These are phyloP conservation scores for Zopfochytrium polystomum DNA, from an alignment of 371 early-diverging fungal genomes.

Conservation along the genomic window DNA sequence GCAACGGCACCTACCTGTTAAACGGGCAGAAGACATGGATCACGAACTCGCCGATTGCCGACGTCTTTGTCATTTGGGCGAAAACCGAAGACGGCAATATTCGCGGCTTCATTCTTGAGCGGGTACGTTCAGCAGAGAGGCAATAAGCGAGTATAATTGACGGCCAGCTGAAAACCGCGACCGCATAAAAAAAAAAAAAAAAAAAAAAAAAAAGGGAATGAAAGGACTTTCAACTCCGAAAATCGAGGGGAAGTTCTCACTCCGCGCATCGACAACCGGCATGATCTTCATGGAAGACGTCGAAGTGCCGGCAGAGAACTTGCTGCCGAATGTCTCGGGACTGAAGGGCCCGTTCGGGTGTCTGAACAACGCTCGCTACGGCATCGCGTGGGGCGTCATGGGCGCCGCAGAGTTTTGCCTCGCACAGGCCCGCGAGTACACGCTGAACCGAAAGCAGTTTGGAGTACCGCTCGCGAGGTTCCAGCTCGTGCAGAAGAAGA, in stretches of 20 bases:
- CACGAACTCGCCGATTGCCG: slow-evolving; percentile 97
- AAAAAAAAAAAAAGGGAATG: slow-evolving; percentile 56
- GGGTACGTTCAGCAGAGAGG: slow-evolving; percentile 42
- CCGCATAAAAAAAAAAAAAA: no score
- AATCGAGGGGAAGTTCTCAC: slow-evolving; percentile 93
- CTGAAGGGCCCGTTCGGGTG: slow-evolving; percentile 97
- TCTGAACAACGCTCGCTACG: slow-evolving; percentile 95
- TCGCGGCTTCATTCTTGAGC: slow-evolving; percentile 92
- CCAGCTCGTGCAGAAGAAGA: slow-evolving; percentile 95
- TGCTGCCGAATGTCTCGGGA: slow-evolving; percentile 85
- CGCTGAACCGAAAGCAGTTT: slow-evolving; percentile 86
- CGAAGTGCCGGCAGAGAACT: slow-evolving; percentile 82
- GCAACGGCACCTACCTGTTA: slow-evolving; percentile 74
- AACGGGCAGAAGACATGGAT: slow-evolving; percentile 98
- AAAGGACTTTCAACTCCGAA: slow-evolving; percentile 82
- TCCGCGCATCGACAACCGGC: slow-evolving; percentile 93
- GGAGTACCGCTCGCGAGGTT: slow-evolving; percentile 91
- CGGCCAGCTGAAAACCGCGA: neutral
- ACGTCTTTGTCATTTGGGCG: slow-evolving; percentile 98
- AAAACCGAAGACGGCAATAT: slow-evolving; percentile 86
- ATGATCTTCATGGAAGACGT: slow-evolving; percentile 99
- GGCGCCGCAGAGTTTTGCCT: slow-evolving; percentile 96
- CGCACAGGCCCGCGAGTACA: slow-evolving; percentile 83
- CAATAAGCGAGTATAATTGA: neutral
- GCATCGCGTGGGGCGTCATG: slow-evolving; percentile 96